Conservation (phyloP, 2,329 filamentous ascomycete genomes). For the Xylariaceae sp. region DNA sequence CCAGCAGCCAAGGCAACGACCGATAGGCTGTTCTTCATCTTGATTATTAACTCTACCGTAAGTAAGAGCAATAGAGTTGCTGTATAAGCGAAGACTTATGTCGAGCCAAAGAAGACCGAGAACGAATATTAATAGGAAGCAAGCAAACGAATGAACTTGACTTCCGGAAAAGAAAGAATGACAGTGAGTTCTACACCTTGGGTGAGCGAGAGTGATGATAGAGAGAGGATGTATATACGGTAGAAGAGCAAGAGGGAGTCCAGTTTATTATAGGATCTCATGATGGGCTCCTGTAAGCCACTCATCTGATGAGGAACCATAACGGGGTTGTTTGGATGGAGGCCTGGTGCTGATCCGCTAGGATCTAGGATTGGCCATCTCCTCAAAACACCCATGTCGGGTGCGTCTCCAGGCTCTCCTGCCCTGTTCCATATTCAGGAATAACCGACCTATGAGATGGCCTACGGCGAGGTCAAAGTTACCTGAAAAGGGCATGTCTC, state of each 20-base stretch:
- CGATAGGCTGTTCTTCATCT: conserved; percentile 56
- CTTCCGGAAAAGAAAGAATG: conserved; percentile 40
- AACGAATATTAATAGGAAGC: conserved; percentile 41
- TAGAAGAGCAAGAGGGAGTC: conserved; percentile 22
- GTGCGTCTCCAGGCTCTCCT: conserved; percentile 10
- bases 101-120: conserved; percentile 31
- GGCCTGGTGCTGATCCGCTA: conserved; percentile 20
- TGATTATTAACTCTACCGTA: conserved; percentile 30
- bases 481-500: conserved; percentile 21
- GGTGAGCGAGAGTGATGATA: conserved; percentile 35
- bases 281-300: conserved; percentile 21
- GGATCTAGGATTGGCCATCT: conserved; percentile 31
- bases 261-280: conserved; percentile 37
- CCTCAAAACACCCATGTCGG: conserved; percentile 27
- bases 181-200: conserved; percentile 33
- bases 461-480: conserved; percentile 17
- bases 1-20: conserved; percentile 55
- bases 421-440: conserved; percentile 31
- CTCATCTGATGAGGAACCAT: conserved; percentile 24
- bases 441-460: conserved; percentile 9
- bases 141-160: conserved; percentile 64
- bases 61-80: conserved; percentile 15
- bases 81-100: conserved; percentile 29
- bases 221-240: conserved; percentile 30
- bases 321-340: conserved; percentile 17